Conservation (phyloP, 108 stramenopile genomes). For the Nannochloropsis granulata region DNA sequence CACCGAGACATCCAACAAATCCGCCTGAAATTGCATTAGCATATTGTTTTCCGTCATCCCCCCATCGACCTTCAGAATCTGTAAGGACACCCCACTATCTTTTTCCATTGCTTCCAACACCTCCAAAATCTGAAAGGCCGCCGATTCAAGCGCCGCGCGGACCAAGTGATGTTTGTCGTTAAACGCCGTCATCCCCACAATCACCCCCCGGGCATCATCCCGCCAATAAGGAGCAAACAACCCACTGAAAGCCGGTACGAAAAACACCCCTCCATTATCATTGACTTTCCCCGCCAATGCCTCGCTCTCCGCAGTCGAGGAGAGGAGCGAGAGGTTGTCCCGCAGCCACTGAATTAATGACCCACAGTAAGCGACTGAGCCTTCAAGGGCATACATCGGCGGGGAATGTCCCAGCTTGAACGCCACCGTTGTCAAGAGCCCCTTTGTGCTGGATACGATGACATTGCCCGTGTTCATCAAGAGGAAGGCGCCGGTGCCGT, state of each 20-base stretch:
- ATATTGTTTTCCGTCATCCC: slow-evolving; percentile 73
- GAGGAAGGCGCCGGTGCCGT: slow-evolving; percentile 92
- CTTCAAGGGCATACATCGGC: slow-evolving; percentile 85
- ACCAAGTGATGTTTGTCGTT: slow-evolving; percentile 71
- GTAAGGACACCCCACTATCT: slow-evolving; percentile 42
- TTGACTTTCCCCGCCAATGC: slow-evolving; percentile 47
- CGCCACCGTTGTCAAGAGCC: slow-evolving; percentile 86
- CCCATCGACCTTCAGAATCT: slow-evolving; percentile 76
- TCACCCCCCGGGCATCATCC: slow-evolving; percentile 72
- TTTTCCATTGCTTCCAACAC: slow-evolving; percentile 70
- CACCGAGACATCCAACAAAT: slow-evolving; percentile 70
- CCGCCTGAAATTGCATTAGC: slow-evolving; percentile 92
- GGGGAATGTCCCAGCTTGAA: slow-evolving; percentile 60
- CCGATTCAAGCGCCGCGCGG: slow-evolving; percentile 83
- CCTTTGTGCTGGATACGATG: slow-evolving; percentile 50
- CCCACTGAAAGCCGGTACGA: slow-evolving; percentile 92
- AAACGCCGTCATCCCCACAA: slow-evolving; percentile 79
- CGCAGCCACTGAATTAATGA: slow-evolving; percentile 88
- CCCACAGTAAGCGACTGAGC: slow-evolving; percentile 78
- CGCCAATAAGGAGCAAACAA: slow-evolving; percentile 92
- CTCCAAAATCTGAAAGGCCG: slow-evolving; percentile 62
- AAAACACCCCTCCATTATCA: slow-evolving; percentile 73
- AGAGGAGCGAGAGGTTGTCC: slow-evolving; percentile 72
- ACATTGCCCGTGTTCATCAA: slow-evolving; percentile 87
- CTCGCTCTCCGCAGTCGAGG: slow-evolving; percentile 64